Evolutionary conservation across 176 grass and related monocot species (phyloP).

Genomic region (Oryza longistaminata): DNA sequence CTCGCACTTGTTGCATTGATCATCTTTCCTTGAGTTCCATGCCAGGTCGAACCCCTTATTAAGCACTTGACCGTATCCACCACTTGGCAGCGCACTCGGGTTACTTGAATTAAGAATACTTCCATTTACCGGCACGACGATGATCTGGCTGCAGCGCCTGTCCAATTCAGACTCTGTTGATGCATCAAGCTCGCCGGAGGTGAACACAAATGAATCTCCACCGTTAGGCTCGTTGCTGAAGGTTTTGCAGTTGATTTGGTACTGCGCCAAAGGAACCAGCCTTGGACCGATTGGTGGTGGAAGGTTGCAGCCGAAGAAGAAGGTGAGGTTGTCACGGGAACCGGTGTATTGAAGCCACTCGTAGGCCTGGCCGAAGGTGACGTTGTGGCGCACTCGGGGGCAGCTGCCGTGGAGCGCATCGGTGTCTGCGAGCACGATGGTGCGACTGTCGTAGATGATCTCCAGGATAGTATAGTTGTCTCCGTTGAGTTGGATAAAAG

Average conservation of each 20-base stretch:
- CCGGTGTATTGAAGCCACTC: not conserved
- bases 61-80: not conserved
- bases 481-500: not conserved
- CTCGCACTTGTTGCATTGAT: accelerated
- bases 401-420: not conserved
- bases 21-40: not conserved
- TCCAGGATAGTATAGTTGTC: not conserved
- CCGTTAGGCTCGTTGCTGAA: accelerated
- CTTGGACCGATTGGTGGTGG: accelerated
- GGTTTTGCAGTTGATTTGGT: not conserved
- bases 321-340: not conserved
- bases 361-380: not conserved
- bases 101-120: accelerated
- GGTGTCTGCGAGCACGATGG: not conserved
- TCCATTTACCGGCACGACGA: not conserved
- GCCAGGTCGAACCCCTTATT: slow-evolving; percentile 23
- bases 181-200: accelerated
- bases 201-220: not conserved
- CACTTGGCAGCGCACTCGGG: accelerated
- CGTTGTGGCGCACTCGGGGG: not conserved
- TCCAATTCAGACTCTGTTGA: accelerated
- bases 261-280: accelerated
- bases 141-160: accelerated
- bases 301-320: slow-evolving; percentile 32
- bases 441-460: not conserved